Base-by-base conservation (phyloP, 108 stramenopile species). In the Discostella stelligeroides region DNA sequence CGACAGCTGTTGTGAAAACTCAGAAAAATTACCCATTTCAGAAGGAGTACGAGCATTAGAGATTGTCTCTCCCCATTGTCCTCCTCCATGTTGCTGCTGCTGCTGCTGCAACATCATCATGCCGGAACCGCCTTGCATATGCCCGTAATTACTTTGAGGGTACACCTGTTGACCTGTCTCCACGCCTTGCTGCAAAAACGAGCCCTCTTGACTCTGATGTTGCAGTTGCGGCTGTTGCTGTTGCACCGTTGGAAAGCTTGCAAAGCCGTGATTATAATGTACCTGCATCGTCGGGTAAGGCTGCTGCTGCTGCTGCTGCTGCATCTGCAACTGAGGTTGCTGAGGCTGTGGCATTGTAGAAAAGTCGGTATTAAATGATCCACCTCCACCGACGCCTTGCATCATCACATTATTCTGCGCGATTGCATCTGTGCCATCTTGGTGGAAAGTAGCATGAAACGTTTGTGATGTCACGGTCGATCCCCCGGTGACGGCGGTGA, bases 381-480 rank as follows among this genome's bases (percentile, higher is more conserved):
- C 34, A 5, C 34, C 34, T 34, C 34, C 34, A 5, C 3, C 34
- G 6, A 5, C 6, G 3, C 34, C 34, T 34, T 34, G 34, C 34
- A 34, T 34, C 34, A 6, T 38, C 50, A 67, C 25, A 28, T 47
- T 29, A 6, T 61, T 20, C 50, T 73, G n/a, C n/a, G n/a, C n/a
- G n/a, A n/a, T n/a, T n/a, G n/a, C n/a, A n/a, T n/a, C n/a, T n/a
- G n/a, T n/a, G n/a, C n/a, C n/a, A n/a, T n/a, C n/a, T n/a, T n/a
- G 49, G 24, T 60, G 56, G 70, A 73, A 75, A 55, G 51, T 74
- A 27, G 63, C 74, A 40, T 54, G 75, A 21, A 65, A 76, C 17
- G 48, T 42, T 45, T 42, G 75, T 63, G 76, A 12, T 29, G 63
- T 0, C 60, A 76, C 41, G 46, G 17, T 46, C 55, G 72, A 50